Conservation (phyloP, 768 basidiomycete genomes). For the Pleurotus ostreatus region DNA sequence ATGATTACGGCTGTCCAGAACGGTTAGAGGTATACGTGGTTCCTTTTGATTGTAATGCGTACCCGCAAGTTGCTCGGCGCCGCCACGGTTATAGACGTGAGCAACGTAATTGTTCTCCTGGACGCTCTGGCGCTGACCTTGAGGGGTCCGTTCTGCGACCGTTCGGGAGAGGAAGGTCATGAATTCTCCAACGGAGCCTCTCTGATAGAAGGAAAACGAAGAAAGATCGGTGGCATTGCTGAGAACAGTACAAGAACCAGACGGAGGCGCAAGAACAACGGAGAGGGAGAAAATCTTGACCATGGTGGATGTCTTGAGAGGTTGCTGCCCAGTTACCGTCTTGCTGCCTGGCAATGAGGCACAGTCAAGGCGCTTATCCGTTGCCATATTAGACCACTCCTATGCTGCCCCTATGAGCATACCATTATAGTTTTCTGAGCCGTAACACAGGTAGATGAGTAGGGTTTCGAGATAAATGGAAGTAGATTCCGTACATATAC, state of each 20-base stretch:
- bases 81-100: conserved; percentile 89
- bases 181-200: conserved; percentile 84
- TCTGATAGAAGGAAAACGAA: conserved; percentile 92
- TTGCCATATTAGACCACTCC: too few species aligned
- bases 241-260: conserved; percentile 61
- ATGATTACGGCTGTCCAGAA: conserved; percentile 72
- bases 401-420: too few species aligned
- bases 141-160: conserved; percentile 81
- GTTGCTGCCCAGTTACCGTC: too few species aligned
- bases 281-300: conserved; percentile 92
- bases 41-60: conserved; percentile 18
- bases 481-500: too few species aligned
- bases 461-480: too few species aligned
- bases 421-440: too few species aligned
- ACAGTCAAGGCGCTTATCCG: too few species aligned
- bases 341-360: too few species aligned
- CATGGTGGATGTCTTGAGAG: conserved; percentile 24
- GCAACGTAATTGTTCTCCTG: conserved; percentile 92
- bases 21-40: too few species aligned
- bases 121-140: conserved; percentile 89
- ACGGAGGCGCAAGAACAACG: conserved; percentile 63
- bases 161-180: conserved; percentile 93
- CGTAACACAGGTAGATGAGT: too few species aligned
- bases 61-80: conserved; percentile 85
- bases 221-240: conserved; percentile 74